Base-by-base conservation (phyloP, 2,329 filamentous ascomycete species). In the Graphium sp. region DNA sequence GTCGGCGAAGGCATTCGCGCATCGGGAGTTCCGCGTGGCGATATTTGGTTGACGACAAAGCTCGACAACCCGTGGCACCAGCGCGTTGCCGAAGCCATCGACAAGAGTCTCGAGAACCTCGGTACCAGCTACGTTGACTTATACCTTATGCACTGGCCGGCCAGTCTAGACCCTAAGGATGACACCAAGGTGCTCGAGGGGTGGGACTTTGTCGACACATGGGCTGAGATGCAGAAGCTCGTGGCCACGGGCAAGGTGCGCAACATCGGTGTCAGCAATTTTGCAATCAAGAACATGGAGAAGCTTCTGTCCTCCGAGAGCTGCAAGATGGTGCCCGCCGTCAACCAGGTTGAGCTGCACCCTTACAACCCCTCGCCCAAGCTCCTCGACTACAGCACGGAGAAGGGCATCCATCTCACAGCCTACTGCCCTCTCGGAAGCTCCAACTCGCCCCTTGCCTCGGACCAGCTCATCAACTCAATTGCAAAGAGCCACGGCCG, bases 191-290 rank as follows among this genome's bases (percentile, higher is more conserved):
- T 76, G 47, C 66, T 73, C 37, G 59, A 68, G 18, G 79, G 83
- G 56, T 87, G 81, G 80, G 66, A 82, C 56, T 87, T 80, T 52
- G 61, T 79, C 41, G 73, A 89, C 53, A 89, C 82, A 16, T 91
- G 66, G 69, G 56, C 61, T 35, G 73, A 74, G 56, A 59, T 80
- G 62, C 70, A 79, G 54, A 77, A 76, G 60, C 58, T 82, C 26
- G 55, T 70, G 15, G 66, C 52, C 8, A 71, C 66, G 24, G 74
- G 74, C 48, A 80, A 82, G 53, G 78, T 78, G 29, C 67, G 64
- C 52, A 82, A 81, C 58, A 83, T 87, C 47, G 81, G 81, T 41
- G 77, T 89, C 32, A 83, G 78, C 51, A 91, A 91, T 64, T 89
- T 91, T 49, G 76, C 65, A 37, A 81, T 85, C 48, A 69, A 60